phyloP scores from a whole-genome alignment of 139 green algal species.

The Diplosphaera chodatii region DNA sequence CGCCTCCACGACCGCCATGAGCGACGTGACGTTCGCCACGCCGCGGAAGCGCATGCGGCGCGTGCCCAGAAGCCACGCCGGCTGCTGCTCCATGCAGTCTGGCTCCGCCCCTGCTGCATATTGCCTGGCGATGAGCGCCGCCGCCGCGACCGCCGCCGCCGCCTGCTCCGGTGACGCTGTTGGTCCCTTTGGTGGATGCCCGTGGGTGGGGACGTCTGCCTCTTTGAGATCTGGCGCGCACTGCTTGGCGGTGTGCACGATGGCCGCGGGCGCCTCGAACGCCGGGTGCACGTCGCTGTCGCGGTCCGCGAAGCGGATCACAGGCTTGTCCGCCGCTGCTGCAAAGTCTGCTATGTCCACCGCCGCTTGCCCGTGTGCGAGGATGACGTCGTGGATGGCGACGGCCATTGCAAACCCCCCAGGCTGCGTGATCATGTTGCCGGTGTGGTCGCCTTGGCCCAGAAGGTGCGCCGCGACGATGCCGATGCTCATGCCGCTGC shows the following conservation, averaged over 20 bases:
- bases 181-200: neutral
- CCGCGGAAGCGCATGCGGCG: neutral
- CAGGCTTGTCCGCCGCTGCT: neutral
- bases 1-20: neutral
- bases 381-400: neutral
- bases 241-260: neutral
- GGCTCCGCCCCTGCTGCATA: neutral
- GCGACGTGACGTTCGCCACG: neutral
- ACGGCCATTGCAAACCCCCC: neutral
- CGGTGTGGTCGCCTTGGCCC: neutral
- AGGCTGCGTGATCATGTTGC: neutral
- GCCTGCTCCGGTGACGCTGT: neutral
- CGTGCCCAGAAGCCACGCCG: neutral
- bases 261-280: neutral
- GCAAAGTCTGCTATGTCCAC: slow-evolving; percentile 5
- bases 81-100: neutral
- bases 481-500: neutral
- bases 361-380: neutral
- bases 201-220: no score
- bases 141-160: neutral
- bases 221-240: neutral
- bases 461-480: neutral
- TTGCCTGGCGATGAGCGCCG: neutral
- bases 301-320: neutral
- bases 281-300: neutral